These are phyloP conservation scores for Pichia sp. DNA, from an alignment of 1,139 yeast species.

Conservation along the genomic window DNA sequence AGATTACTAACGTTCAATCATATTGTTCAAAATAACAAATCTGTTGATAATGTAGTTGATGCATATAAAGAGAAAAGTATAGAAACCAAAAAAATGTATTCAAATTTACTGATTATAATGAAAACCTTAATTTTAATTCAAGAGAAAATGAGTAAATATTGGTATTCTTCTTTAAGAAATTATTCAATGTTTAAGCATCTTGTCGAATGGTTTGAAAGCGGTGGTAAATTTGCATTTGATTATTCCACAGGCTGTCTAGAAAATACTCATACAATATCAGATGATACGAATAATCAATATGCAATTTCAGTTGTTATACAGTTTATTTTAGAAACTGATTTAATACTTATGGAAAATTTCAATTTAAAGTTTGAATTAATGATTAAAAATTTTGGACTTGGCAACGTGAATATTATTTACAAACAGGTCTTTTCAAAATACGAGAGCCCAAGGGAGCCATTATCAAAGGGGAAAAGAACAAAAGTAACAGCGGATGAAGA, in stretches of 20 bases:
- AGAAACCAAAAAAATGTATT: conserved; percentile 3
- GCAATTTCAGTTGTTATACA: not conserved
- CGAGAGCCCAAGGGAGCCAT: not conserved
- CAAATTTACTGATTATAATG: conserved; percentile 10
- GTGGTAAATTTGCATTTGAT: conserved; percentile 17
- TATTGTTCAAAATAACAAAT: not conserved
- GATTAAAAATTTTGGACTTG: not conserved
- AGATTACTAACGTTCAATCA: conserved; percentile 5
- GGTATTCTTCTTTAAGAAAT: conserved; percentile 18
- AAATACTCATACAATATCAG: not conserved
- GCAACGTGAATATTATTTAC: not conserved
- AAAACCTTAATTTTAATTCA: conserved; percentile 14
- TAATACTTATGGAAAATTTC: not conserved
- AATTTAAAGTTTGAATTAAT: not conserved
- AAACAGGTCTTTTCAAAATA: not conserved
- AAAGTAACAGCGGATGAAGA: no score
- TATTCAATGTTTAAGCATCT: conserved; percentile 14
- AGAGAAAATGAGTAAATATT: conserved; percentile 17
- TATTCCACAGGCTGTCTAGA: no score
- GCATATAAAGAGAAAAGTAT: not conserved
- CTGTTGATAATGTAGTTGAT: not conserved
- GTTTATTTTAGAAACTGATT: not conserved
- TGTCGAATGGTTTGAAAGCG: conserved; percentile 20
- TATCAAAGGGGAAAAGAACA: no score
- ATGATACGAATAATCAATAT: not conserved